These are phyloP conservation scores for Furcasterigmium furcatum DNA, from an alignment of 2,329 filamentous ascomycete genomes.

Conservation along the genomic window DNA sequence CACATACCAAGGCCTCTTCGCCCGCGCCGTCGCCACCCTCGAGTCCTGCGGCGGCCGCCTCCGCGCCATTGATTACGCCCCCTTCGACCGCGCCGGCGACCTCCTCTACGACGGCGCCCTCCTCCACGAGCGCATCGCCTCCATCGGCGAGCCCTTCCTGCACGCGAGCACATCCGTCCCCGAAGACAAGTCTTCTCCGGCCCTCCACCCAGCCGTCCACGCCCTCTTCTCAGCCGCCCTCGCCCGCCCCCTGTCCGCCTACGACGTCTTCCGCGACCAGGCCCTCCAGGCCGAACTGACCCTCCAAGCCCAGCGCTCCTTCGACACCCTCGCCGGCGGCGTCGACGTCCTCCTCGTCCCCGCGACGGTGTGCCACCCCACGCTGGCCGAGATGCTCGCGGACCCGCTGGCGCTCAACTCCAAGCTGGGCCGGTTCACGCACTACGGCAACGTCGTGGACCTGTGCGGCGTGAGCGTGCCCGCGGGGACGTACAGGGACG, in stretches of 20 bases:
- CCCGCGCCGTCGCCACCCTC: slow-evolving; percentile 18
- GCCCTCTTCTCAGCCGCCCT: slow-evolving; percentile 33
- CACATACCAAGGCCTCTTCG: slow-evolving; percentile 29
- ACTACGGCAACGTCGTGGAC: slow-evolving; percentile 55
- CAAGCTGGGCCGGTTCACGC: slow-evolving; percentile 35
- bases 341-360: slow-evolving; percentile 46
- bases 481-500: slow-evolving; percentile 32
- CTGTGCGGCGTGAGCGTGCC: slow-evolving; percentile 46
- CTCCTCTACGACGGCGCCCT: slow-evolving; percentile 46
- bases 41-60: slow-evolving; percentile 36
- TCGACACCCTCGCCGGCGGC: slow-evolving; percentile 16
- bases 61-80: slow-evolving; percentile 36
- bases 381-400: slow-evolving; percentile 39
- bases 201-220: slow-evolving; percentile 31
- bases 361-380: slow-evolving; percentile 41
- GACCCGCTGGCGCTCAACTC: slow-evolving; percentile 44
- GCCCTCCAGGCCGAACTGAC: slow-evolving; percentile 32
- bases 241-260: slow-evolving; percentile 35
- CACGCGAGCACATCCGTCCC: too few species aligned
- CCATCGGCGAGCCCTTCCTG: slow-evolving; percentile 18
- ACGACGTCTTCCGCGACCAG: slow-evolving; percentile 44
- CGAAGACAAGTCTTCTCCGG: too few species aligned
- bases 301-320: slow-evolving; percentile 34
- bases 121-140: slow-evolving; percentile 41
- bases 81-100: slow-evolving; percentile 44